phyloP scores from a whole-genome alignment of 2,329 filamentous ascomycete genomes.

The Beauveria asiatica region DNA sequence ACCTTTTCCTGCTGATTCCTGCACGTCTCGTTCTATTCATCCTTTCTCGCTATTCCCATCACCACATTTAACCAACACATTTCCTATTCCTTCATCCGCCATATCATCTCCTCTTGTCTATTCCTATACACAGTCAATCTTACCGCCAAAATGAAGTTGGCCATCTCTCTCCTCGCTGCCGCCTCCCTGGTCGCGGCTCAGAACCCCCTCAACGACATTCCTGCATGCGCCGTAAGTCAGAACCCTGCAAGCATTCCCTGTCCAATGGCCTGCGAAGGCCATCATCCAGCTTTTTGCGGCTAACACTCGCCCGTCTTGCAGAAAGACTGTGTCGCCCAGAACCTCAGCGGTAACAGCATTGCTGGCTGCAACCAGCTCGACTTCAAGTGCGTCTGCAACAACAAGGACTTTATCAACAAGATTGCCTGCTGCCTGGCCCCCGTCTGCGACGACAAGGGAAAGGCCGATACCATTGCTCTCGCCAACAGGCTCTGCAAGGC shows the following conservation, averaged over 20 bases:
- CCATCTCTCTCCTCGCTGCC: conserved; percentile 22
- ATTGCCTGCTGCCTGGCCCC: conserved; percentile 34
- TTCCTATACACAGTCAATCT: not conserved
- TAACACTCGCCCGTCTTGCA: not conserved
- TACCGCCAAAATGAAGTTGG: conserved; percentile 27
- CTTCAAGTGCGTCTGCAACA: conserved; percentile 34
- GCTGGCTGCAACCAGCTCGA: conserved; percentile 31
- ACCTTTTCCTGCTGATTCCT: not conserved
- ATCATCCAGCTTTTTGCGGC: not conserved
- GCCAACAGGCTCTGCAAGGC: conserved; percentile 31
- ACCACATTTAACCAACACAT: not conserved
- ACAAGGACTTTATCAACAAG: conserved; percentile 29
- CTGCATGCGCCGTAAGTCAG: conserved; percentile 30
- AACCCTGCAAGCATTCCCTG: not conserved
- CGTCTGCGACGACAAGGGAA: conserved; percentile 25
- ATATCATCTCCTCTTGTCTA: not conserved
- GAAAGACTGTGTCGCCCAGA: conserved; percentile 24
- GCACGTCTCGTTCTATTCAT: not conserved
- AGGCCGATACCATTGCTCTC: conserved; percentile 27
- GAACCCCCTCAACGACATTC: conserved; percentile 20
- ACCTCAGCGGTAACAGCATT: conserved; percentile 25
- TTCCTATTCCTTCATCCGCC: not conserved
- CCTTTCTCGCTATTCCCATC: not conserved
- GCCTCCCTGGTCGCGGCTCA: conserved; percentile 27
- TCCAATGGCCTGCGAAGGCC: not conserved